Evolutionary conservation across 1,284 basidiomycete genomes (phyloP).

Genomic region (Cryptococcus amylolentus): DNA sequence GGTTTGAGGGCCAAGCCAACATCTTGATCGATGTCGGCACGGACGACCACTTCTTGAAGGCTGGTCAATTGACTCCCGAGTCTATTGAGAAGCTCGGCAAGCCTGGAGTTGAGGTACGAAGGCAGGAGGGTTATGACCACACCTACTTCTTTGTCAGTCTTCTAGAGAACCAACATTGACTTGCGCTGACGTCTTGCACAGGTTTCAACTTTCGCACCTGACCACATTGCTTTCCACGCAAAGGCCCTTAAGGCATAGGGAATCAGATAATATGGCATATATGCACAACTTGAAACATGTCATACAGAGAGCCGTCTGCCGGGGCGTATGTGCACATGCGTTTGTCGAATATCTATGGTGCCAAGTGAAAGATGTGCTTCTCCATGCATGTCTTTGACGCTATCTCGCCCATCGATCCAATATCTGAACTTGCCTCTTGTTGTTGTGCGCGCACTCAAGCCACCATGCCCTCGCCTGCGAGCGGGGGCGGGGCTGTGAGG

Average conservation of each 20-base stretch:
- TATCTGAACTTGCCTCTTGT: no score
- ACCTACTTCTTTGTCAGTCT: slow-evolving; percentile 78
- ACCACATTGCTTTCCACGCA: slow-evolving; percentile 54
- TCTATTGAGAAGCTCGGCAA: slow-evolving; percentile 74
- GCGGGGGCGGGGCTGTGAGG: no score
- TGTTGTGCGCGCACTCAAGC: no score
- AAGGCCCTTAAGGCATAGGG: slow-evolving; percentile 49
- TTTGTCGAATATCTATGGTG: slow-evolving; percentile 43
- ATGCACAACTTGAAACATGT: no score
- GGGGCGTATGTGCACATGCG: slow-evolving; percentile 51
- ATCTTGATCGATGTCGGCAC: slow-evolving; percentile 84
- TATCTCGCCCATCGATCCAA: background rate
- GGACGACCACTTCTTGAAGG: slow-evolving; percentile 79
- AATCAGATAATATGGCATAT: no score
- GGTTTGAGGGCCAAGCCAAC: slow-evolving; percentile 62
- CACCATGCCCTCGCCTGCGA: no score
- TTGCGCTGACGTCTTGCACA: slow-evolving; percentile 27
- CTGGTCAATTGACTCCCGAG: slow-evolving; percentile 83
- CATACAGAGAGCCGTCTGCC: slow-evolving; percentile 22
- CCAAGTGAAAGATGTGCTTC: background rate
- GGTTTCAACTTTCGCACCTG: slow-evolving; percentile 66
- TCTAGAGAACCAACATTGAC: background rate
- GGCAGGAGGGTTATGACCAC: slow-evolving; percentile 90
- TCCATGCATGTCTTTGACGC: background rate
- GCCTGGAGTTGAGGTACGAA: slow-evolving; percentile 71